Base-by-base conservation (phyloP, 352 stramenopile genomes). In the Phytophthora macrochlamydospora region DNA sequence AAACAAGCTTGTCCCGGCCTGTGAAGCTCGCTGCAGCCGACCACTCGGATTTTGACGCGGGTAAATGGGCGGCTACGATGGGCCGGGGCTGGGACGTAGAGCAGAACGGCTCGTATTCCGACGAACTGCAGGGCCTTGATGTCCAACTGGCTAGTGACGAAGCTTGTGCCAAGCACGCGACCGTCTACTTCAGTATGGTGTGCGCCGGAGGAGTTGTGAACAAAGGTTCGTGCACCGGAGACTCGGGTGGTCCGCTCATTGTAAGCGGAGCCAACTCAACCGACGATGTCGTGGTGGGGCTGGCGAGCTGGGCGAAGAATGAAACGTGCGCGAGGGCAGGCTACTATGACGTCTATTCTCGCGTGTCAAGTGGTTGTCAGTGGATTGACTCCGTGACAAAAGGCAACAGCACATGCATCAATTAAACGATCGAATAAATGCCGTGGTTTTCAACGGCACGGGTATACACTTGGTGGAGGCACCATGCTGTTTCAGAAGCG, bases 261-360 rank as follows among this genome's bases (percentile, higher is more conserved):
- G 9, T 40, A 11, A 1, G 35, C 35, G 35, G 35, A 40, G 35
- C 6, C 35, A 40, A 40, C 35, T 40, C 35, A 9, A 51, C 14
- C 7, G 51, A 56, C 3, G 76, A 83, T 8, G 40, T 69, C 1
- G 33, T 82, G 5, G 42, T 90, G 4, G 78, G 81, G 3, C 48
- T 90, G 7, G 73, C 81, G 30, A 85, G 75, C 56, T 87, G 77
- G 77, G 66, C 66, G 14, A 72, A 81, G 43, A 76, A 81, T 31
- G 35, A 68, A 18, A 61, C 32, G 3, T 91, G 79, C 24, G 79
- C 73, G 7, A 56, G 67, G 2, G 63, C 63, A 24, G 67, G 68
- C 9, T 77, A 83, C 33, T 58, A 65, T 2, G 76, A 74, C 4
- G 67, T 91, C 14, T 89, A 88, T 63, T 69, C 79, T 37, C 68